Evolutionary conservation across 148 eudicot species (phyloP).

Genomic region (Pharnaceum exiguum): DNA sequence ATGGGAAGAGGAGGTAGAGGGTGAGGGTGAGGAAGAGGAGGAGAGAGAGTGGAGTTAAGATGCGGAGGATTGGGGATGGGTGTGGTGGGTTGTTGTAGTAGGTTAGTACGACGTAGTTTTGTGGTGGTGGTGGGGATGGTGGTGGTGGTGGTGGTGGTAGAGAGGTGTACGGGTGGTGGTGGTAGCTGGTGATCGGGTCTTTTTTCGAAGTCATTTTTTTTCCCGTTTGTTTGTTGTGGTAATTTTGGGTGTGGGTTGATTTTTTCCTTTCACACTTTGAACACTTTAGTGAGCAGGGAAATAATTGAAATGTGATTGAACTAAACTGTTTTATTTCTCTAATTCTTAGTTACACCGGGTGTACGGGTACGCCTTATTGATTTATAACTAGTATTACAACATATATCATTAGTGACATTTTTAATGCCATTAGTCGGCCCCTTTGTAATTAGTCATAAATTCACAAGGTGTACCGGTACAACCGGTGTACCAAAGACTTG

Average conservation of each 20-base stretch:
- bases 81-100: slow-evolving; percentile 6
- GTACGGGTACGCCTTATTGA: no score
- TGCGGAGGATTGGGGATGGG: slow-evolving; percentile 7
- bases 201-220: slow-evolving; percentile 9
- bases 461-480: no score
- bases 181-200: slow-evolving; percentile 10
- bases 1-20: slow-evolving; percentile 38
- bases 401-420: no score
- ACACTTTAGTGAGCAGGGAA: no score
- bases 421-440: no score
- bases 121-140: not conserved
- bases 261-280: no score
- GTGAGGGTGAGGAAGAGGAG: slow-evolving; percentile 14
- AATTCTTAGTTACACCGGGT: no score
- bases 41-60: slow-evolving; percentile 8
- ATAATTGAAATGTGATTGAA: no score
- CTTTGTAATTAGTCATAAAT: no score
- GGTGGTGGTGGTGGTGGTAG: slow-evolving; percentile 5
- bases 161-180: slow-evolving; percentile 19
- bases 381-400: no score
- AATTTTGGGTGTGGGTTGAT: not conserved
- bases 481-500: no score
- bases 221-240: not conserved
- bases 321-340: no score
- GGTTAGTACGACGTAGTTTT: slow-evolving; percentile 25